Base-by-base conservation (phyloP, 306 rosid genomes). In the Neltuma alba region DNA sequence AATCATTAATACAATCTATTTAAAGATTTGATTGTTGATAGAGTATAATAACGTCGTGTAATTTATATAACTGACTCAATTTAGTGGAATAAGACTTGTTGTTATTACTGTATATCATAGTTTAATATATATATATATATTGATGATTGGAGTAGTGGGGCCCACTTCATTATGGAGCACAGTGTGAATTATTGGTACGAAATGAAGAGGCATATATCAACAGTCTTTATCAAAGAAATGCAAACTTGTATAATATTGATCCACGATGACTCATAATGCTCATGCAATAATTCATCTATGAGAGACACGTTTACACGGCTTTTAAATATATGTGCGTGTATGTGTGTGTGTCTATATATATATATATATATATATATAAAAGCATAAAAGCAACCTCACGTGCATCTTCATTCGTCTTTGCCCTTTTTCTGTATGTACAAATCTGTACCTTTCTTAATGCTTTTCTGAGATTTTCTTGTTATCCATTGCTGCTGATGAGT, bases 221-320 rank as follows among this genome's bases (percentile, higher is more conserved):
- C n/a, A 58, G 47, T 36, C 73, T 27, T 34, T 54, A 28, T 75
- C 76, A 25, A 55, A 66, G 62, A n/a, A 34, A 28, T 40, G 75
- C 70, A 38, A 38, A 28, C 48, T 74, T 74, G 40, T 37, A 15
- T 62, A 16, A 30, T 61, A 34, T 23, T 73, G 37, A 74, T 23
- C 36, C 38, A 61, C 33, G 42, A 8, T 28, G 47, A 37, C 71
- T 63, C 55, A 38, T 79, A 40, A 73, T n/a, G 74, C 36, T 41
- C 31, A 30, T 74, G 38, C 61, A 80, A 80, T 74, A 65, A 73
- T 74, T 80, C 83, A 73, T 72, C 37, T 33, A 50, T 45, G 27
- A 72, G 60, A 63, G 28, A 38, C 67, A 38, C 67, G 38, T 4
- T 9, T 20, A 48, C 21, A 48, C 10, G 0, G 57, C 23, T 50